Percentiles rank a stretch among this genome's conserved stretches.
These are phyloP conservation scores for Solanum pimpinellifolium DNA, from an alignment of 257 asterid genomes.

Conservation along the genomic window DNA sequence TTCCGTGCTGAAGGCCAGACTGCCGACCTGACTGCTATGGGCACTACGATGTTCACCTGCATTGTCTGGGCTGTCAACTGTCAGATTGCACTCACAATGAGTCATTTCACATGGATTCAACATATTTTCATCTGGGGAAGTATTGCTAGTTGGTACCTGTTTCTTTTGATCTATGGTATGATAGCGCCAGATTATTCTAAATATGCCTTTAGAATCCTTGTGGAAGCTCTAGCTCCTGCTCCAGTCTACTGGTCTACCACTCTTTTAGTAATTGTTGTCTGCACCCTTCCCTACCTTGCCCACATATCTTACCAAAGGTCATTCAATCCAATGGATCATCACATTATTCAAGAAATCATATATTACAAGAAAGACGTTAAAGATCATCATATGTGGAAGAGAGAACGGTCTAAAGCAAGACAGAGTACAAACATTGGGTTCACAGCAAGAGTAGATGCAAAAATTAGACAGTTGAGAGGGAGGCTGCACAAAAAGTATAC, in stretches of 20 bases:
- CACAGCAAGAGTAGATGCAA: constrained; percentile 88
- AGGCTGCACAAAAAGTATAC: constrained; percentile 63
- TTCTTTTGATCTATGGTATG: constrained; percentile 59
- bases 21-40: constrained; percentile 74
- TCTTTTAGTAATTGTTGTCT: constrained; percentile 46
- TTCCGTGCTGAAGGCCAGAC: constrained; percentile 84
- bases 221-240: constrained; percentile 75
- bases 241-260: constrained; percentile 85
- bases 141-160: constrained; percentile 60
- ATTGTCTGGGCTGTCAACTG: constrained; percentile 80
- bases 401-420: constrained; percentile 72
- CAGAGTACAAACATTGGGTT: constrained; percentile 77
- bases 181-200: constrained; percentile 22
- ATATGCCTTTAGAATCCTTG: constrained; percentile 43
- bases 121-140: constrained; percentile 74
- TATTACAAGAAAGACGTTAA: constrained; percentile 63
- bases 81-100: constrained; percentile 81
- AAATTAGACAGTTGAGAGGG: constrained; percentile 71
- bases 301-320: constrained; percentile 71
- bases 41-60: constrained; percentile 92
- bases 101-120: constrained; percentile 96
- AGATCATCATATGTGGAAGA: constrained; percentile 82
- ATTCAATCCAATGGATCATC: constrained; percentile 90
- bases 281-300: constrained; percentile 72
- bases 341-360: constrained; percentile 86